Percentiles rank a stretch among this genome's conserved stretches.
Evolutionary conservation across 2,329 filamentous ascomycete genomes (phyloP).

Genomic region (Fusarium nematophilum): DNA sequence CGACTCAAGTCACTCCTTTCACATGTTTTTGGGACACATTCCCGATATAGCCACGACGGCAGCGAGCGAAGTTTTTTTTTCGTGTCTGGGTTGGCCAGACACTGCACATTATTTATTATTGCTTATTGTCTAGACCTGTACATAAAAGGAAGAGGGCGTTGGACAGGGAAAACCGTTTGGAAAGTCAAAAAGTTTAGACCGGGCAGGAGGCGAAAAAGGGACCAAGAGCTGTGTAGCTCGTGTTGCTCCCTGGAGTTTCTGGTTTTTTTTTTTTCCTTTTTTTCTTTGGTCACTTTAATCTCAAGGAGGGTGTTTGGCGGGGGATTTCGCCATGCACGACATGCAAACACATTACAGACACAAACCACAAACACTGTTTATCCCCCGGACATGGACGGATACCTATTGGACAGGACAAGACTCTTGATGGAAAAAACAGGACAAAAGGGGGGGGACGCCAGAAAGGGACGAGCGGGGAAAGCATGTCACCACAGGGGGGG

Average conservation of each 20-base stretch:
- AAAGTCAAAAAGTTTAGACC: constrained; percentile 43
- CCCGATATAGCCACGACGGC: constrained; percentile 41
- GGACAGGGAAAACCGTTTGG: constrained; percentile 28
- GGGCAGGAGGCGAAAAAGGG: constrained; percentile 32
- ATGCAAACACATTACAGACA: constrained; percentile 19
- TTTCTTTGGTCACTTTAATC: too few relatives aligned
- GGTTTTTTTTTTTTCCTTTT: constrained; percentile 25
- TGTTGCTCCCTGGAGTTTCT: constrained; percentile 38
- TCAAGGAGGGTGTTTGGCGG: constrained; percentile 21
- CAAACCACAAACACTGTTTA: constrained; percentile 17
- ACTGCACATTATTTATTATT: constrained; percentile 33
- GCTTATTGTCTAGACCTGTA: constrained; percentile 43
- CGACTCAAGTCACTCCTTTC: constrained; percentile 45
- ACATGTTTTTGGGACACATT: constrained; percentile 19
- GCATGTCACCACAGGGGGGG: constrained; percentile 30
- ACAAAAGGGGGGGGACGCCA: constrained; percentile 16
- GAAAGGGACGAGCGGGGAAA: constrained; percentile 16
- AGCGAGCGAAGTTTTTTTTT: constrained; percentile 26
- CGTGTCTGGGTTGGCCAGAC: constrained; percentile 13
- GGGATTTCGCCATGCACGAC: constrained; percentile 13
- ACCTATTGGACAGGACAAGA: constrained; percentile 12
- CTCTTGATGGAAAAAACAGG: constrained; percentile 33
- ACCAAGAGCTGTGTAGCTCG: constrained; percentile 24
- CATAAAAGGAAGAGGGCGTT: constrained; percentile 40
- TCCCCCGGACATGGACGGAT: constrained; percentile 27